Percentiles rank a stretch among this genome's conserved stretches.
These are phyloP conservation scores for Gymnopilus junonius DNA, from an alignment of 768 basidiomycete genomes.

Conservation along the genomic window DNA sequence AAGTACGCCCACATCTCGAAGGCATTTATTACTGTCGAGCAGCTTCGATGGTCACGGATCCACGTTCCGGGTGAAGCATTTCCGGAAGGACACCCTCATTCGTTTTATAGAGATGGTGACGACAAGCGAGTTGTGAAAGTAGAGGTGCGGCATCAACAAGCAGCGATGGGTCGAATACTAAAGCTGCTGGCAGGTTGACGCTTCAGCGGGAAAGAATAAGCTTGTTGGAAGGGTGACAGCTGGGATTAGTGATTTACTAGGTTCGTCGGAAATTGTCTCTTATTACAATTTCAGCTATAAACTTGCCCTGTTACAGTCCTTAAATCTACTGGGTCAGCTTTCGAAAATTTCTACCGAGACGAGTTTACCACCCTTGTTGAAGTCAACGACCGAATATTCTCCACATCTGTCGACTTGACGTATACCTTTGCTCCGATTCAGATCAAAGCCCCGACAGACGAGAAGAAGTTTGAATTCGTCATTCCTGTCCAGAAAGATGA, in stretches of 20 bases:
- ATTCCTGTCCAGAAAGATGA: slow-evolving; percentile 39
- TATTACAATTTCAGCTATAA: not conserved
- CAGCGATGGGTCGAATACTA: not conserved
- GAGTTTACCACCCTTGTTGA: slow-evolving; percentile 87
- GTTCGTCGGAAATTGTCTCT: slow-evolving; percentile 42
- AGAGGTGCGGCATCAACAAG: slow-evolving; percentile 42
- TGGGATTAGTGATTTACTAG: slow-evolving; percentile 81
- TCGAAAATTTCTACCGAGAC: slow-evolving; percentile 80
- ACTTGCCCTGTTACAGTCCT: slow-evolving; percentile 56
- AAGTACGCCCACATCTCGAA: slow-evolving; percentile 80
- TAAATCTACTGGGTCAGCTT: slow-evolving; percentile 88
- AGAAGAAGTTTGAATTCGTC: slow-evolving; percentile 53
- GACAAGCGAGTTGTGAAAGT: slow-evolving; percentile 78
- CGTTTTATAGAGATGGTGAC: slow-evolving; percentile 89
- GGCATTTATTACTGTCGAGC: slow-evolving; percentile 72
- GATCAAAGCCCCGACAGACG: slow-evolving; percentile 54
- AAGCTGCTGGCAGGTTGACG: slow-evolving; percentile 56
- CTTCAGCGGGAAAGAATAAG: slow-evolving; percentile 61
- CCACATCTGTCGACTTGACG: slow-evolving; percentile 79
- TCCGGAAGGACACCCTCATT: slow-evolving; percentile 64
- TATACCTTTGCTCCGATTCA: slow-evolving; percentile 64
- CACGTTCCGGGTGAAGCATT: slow-evolving; percentile 45
- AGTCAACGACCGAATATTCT: slow-evolving; percentile 89
- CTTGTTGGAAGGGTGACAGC: slow-evolving; percentile 64
- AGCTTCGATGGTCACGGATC: slow-evolving; percentile 87